Percentiles rank a stretch among this genome's conserved stretches.
phyloP scores from a whole-genome alignment of 495 filamentous ascomycete species.

The Oidiodendron maius region DNA sequence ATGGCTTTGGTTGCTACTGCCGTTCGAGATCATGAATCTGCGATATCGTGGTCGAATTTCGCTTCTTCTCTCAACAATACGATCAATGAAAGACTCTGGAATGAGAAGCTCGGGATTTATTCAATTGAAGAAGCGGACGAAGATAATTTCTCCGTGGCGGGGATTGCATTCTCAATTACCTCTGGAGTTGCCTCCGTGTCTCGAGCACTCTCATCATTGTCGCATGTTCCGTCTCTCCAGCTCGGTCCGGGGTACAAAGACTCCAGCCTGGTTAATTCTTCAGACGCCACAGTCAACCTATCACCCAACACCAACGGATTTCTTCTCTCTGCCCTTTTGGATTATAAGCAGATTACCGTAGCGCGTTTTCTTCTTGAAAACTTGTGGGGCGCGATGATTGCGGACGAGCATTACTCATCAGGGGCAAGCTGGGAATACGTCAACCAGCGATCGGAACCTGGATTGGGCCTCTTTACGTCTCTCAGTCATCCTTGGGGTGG shows the following conservation, averaged over 20 bases:
- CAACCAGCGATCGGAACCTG: conserved; percentile 25
- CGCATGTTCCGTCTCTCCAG: not conserved
- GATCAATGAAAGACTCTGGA: conserved; percentile 28
- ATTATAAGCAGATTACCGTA: not conserved
- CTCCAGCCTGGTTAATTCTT: conserved; percentile 8
- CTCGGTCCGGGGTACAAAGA: conserved; percentile 14
- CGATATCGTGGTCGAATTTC: not conserved
- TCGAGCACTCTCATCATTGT: conserved; percentile 8
- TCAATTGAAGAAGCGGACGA: conserved; percentile 10
- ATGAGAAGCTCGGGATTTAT: conserved; percentile 21
- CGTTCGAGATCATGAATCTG: not conserved
- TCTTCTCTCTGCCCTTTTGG: conserved; percentile 14
- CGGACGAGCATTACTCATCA: conserved; percentile 26
- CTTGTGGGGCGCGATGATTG: conserved; percentile 30
- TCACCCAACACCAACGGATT: conserved; percentile 27
- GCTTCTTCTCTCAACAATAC: conserved; percentile 8
- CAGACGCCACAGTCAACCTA: conserved; percentile 16
- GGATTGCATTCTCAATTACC: conserved; percentile 24
- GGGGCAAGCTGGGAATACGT: conserved; percentile 35
- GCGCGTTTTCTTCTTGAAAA: conserved; percentile 20
- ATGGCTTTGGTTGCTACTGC: conserved; percentile 2
- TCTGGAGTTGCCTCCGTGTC: conserved; percentile 22
- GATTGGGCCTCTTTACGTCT: conserved; percentile 30
- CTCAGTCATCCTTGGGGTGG: conserved; percentile 34
- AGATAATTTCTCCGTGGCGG: conserved; percentile 19